phyloP scores from a whole-genome alignment of 768 basidiomycete species.

The Hypsizygus marmoreus region DNA sequence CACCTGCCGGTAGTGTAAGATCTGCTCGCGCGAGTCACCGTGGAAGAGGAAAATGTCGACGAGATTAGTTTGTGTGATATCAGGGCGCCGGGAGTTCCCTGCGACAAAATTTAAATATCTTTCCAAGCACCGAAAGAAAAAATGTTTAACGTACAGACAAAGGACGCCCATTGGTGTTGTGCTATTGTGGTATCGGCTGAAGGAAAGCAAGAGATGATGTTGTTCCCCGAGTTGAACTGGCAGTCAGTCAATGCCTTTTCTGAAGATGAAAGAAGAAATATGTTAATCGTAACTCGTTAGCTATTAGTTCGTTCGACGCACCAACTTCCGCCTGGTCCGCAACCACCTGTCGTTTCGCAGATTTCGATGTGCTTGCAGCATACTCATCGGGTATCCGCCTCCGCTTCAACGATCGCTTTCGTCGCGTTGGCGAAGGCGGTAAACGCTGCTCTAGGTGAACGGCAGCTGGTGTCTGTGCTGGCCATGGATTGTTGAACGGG shows the following conservation, averaged over 20 bases:
- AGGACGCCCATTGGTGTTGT: slow-evolving; percentile 76
- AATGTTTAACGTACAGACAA: slow-evolving; percentile 68
- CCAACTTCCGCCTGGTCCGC: slow-evolving; percentile 37
- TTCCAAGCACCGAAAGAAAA: slow-evolving; percentile 12
- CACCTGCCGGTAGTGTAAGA: slow-evolving; percentile 44
- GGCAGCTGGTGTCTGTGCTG: slow-evolving; percentile 39
- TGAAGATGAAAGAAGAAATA: slow-evolving; percentile 19
- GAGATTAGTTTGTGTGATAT: slow-evolving; percentile 57
- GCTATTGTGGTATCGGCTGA: slow-evolving; percentile 49
- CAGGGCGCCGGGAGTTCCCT: slow-evolving; percentile 79
- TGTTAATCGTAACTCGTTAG: too few species aligned
- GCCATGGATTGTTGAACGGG: slow-evolving; percentile 43
- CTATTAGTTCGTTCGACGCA: slow-evolving; percentile 22
- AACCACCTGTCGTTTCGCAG: slow-evolving; percentile 37
- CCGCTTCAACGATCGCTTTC: slow-evolving; percentile 31
- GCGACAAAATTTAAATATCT: slow-evolving; percentile 16
- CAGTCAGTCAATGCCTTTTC: slow-evolving; percentile 51
- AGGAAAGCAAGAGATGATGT: slow-evolving; percentile 80
- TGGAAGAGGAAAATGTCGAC: slow-evolving; percentile 82
- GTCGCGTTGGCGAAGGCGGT: slow-evolving; percentile 14
- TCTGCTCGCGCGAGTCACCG: slow-evolving; percentile 59
- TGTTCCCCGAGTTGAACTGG: slow-evolving; percentile 62
- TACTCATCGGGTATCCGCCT: slow-evolving; percentile 23
- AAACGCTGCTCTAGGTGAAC: slow-evolving; percentile 3
- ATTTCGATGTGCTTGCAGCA: slow-evolving; percentile 26